phyloP scores from a whole-genome alignment of 305 asterid genomes.

The Caryopteris hybrid region DNA sequence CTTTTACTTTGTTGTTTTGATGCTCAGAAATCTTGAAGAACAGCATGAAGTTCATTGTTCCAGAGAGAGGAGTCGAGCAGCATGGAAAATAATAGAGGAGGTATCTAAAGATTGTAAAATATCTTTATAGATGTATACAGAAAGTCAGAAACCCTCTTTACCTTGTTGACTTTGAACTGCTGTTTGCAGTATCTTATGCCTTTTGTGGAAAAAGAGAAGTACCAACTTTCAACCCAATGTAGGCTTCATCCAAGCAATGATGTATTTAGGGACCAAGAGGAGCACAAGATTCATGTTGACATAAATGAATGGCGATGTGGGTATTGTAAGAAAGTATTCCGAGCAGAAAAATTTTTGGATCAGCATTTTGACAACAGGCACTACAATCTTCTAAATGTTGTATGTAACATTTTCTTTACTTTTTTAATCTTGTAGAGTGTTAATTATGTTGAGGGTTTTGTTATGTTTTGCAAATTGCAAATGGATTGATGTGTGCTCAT shows the following conservation, averaged over 20 bases:
- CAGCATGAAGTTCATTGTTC: constrained; percentile 83
- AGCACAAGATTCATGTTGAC: constrained; percentile 77
- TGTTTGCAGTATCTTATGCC: constrained; percentile 77
- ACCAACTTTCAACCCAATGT: constrained; percentile 59
- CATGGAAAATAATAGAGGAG: constrained; percentile 77
- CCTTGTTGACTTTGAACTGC: constrained; percentile 16
- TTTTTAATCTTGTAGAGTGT: constrained; percentile 2
- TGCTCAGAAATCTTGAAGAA: constrained; percentile 45
- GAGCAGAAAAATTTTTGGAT: constrained; percentile 77
- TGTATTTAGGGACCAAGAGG: constrained; percentile 86
- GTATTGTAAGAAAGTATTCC: constrained; percentile 79
- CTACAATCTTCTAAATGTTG: constrained; percentile 70
- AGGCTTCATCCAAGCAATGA: constrained; percentile 78
- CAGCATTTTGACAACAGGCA: constrained; percentile 95
- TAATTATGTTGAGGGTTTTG: background rate
- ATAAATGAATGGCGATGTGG: constrained; percentile 88
- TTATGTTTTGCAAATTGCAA: background rate
- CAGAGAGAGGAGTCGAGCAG: constrained; percentile 88
- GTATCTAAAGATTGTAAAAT: constrained; percentile 26
- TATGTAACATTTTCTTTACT: constrained; percentile 34
- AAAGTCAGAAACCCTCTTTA: background rate
- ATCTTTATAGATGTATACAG: background rate
- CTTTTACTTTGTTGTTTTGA: constrained; percentile 16
- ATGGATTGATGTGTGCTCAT: background rate
- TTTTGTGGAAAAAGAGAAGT: constrained; percentile 62